Conservation (phyloP, 495 filamentous ascomycete genomes). For the Penicillium cosmopolitanum region DNA sequence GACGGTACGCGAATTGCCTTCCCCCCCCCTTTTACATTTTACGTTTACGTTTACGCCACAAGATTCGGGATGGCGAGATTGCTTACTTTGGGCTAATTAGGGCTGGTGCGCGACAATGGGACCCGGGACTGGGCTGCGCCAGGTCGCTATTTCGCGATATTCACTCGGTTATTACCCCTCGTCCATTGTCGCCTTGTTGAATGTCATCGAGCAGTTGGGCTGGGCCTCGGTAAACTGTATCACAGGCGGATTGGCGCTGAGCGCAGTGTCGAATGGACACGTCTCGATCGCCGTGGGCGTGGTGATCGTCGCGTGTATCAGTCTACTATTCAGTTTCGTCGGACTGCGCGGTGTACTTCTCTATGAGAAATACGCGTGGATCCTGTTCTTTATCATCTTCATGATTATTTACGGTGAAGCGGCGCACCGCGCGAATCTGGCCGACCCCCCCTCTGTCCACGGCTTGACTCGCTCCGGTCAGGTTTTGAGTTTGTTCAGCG, state of each 20-base stretch:
- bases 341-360: slow-evolving; percentile 60
- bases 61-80: background rate
- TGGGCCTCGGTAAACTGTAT: slow-evolving; percentile 44
- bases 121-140: slow-evolving; percentile 79
- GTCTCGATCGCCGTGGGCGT: slow-evolving; percentile 45
- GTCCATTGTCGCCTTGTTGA: slow-evolving; percentile 34
- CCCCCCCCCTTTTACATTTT: background rate
- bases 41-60: background rate
- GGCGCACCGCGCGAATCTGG: slow-evolving; percentile 50
- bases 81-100: slow-evolving; percentile 14
- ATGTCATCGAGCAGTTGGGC: slow-evolving; percentile 38
- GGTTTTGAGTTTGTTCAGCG: slow-evolving; percentile 54
- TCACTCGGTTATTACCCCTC: slow-evolving; percentile 40
- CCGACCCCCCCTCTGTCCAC: slow-evolving; percentile 36
- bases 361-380: slow-evolving; percentile 66
- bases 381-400: slow-evolving; percentile 59
- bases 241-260: slow-evolving; percentile 42
- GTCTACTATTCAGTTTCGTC: slow-evolving; percentile 61
- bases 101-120: slow-evolving; percentile 57
- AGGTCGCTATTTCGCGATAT: slow-evolving; percentile 69
- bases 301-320: slow-evolving; percentile 53
- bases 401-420: slow-evolving; percentile 59
- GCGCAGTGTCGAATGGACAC: slow-evolving; percentile 38
- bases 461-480: slow-evolving; percentile 48
- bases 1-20: slow-evolving; percentile 40